Base-by-base conservation (phyloP, 345 rosid species). In the Aquilaria malaccensis region DNA sequence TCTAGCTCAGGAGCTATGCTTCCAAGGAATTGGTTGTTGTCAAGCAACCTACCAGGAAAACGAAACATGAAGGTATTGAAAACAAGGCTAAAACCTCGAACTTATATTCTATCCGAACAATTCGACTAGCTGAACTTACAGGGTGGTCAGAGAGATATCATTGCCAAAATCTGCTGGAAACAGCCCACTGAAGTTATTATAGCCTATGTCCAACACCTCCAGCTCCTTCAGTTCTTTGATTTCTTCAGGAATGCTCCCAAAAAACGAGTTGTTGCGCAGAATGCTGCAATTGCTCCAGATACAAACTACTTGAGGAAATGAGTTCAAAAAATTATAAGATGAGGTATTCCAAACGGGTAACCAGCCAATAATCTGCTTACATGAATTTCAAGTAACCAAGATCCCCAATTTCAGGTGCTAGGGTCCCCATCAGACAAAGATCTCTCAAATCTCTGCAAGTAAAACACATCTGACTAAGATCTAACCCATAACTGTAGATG, bases 191-290 rank as follows among this genome's bases (percentile, higher is more conserved):
- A 93, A 87, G 79, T 89, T 84, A 76, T 93, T 93, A 55, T 66
- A 75, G 76, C 87, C 84, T 74, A 93, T 75, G 73, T 93, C 98
- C 84, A 93, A 79, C 67, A 75, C 70, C 75, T 89, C 85, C 74
- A 93, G 77, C 74, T 80, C 85, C 73, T 73, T 80, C 77, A 93
- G 49, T 50, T 80, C 74, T 66, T 83, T 70, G 54, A 89, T 76
- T 76, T 88, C 98, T 67, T 77, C 55, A 64, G 97, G 98, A 62
- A 89, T 69, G 52, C 45, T 65, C 47, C 97, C 96, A 31, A 62
- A 68, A 65, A 93, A 85, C 30, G 96, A 85, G 67, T 89, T 89
- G 81, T 93, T 89, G 76, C 95, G 86, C 33, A 93, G 72, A 53
- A 79, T 74, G 33, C 96, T 93, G 80, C 70, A 60, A 58, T 52